Conservation (phyloP, 768 basidiomycete species). For the Xerocomus spinulosus region DNA sequence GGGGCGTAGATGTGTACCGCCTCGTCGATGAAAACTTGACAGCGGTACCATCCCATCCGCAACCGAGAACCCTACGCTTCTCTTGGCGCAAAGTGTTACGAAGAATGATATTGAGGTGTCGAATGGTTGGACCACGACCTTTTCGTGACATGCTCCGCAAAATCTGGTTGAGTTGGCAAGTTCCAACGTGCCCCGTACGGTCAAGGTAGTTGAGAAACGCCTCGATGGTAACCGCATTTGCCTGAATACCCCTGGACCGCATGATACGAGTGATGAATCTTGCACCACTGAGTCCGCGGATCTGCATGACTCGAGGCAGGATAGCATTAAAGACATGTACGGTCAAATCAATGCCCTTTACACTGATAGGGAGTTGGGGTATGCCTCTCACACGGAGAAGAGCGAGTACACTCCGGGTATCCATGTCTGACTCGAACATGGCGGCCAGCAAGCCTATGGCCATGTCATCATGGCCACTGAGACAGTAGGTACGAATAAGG, state of each 20-base stretch:
- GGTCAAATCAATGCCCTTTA: constrained; percentile 33
- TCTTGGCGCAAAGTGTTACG: constrained; percentile 50
- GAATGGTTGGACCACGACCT: constrained; percentile 44
- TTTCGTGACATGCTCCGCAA: constrained; percentile 43
- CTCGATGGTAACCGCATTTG: constrained; percentile 51
- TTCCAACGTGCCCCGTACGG: constrained; percentile 38
- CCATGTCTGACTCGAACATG: constrained; percentile 36
- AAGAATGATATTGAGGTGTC: constrained; percentile 55
- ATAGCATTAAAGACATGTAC: constrained; percentile 59
- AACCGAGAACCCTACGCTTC: constrained; percentile 39
- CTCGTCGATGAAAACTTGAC: constrained; percentile 35
- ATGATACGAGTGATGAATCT: constrained; percentile 51
- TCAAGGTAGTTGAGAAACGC: constrained; percentile 52
- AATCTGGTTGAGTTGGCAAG: constrained; percentile 44
- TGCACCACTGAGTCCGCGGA: constrained; percentile 47
- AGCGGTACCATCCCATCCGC: constrained; percentile 44
- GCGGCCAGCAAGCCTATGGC: constrained; percentile 51
- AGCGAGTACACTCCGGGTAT: constrained; percentile 18
- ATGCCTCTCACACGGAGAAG: constrained; percentile 19
- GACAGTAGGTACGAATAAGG: constrained; percentile 53
- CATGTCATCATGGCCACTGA: constrained; percentile 39
- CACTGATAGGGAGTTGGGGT: constrained; percentile 19
- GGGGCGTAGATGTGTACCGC: constrained; percentile 12
- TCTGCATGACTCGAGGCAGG: constrained; percentile 45
- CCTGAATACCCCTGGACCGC: constrained; percentile 44